A percentile compares a stretch with the other conserved stretches of the same genome.
Conservation (phyloP, 1,284 basidiomycete genomes). For the Pseudozyma tsukubaensis region DNA sequence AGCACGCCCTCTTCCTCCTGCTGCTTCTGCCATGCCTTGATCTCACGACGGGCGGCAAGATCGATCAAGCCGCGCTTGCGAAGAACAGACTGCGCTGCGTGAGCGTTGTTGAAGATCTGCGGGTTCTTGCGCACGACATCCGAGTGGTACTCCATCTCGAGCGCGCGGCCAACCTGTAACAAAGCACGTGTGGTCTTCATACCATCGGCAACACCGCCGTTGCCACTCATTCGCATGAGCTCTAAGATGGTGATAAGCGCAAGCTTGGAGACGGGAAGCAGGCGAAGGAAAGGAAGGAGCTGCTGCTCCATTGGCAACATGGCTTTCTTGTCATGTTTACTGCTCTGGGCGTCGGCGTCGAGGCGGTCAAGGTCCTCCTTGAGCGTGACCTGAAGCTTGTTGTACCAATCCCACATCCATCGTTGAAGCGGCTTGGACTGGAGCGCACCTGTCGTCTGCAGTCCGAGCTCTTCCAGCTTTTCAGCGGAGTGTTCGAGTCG, state of each 20-base stretch:
- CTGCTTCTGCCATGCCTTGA: slow-evolving; percentile 70
- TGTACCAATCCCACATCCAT: slow-evolving; percentile 69
- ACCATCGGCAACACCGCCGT: slow-evolving; percentile 82
- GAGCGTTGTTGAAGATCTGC: slow-evolving; percentile 54
- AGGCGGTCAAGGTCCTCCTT: slow-evolving; percentile 50
- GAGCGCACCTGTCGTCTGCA: slow-evolving; percentile 51
- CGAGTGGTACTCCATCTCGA: slow-evolving; percentile 77
- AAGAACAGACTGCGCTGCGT: slow-evolving; percentile 48
- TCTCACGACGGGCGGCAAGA: slow-evolving; percentile 54
- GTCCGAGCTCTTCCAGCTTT: slow-evolving; percentile 58
- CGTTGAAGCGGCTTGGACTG: slow-evolving; percentile 59
- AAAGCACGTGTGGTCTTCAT: slow-evolving; percentile 91
- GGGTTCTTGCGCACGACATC: slow-evolving; percentile 56
- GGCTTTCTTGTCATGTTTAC: slow-evolving; percentile 10
- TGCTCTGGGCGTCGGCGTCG: slow-evolving; percentile 7
- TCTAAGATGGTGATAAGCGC: slow-evolving; percentile 91
- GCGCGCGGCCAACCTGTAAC: slow-evolving; percentile 82
- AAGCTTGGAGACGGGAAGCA: slow-evolving; percentile 82
- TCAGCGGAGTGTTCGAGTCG: slow-evolving; percentile 58
- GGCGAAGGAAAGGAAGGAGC: slow-evolving; percentile 76
- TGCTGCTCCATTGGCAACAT: slow-evolving; percentile 47
- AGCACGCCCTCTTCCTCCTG: slow-evolving; percentile 72
- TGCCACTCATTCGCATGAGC: slow-evolving; percentile 83
- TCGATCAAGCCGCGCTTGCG: slow-evolving; percentile 54
- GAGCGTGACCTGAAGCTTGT: slow-evolving; percentile 52